Evolutionary conservation across 2,329 filamentous ascomycete species (phyloP), one percentile per base, ranked within the genome.

Genomic region (Fusarium drepaniforme): DNA sequence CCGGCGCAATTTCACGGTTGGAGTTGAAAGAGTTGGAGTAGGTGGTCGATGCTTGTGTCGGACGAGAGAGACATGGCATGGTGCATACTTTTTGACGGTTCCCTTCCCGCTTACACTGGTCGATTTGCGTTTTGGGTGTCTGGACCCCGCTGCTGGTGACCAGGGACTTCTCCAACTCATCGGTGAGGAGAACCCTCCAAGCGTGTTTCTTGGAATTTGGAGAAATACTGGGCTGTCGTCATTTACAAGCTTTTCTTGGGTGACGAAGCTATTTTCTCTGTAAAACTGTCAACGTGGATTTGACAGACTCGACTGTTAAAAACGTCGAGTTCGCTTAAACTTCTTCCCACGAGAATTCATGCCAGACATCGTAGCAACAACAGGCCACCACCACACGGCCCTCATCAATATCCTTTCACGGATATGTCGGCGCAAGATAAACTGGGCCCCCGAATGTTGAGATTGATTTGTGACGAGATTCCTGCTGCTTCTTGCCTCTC

Each of bases 111-210:
- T 42, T 37, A 40, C 56, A 65, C 59, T 59, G 33, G 15, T 59
- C 16, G 23, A 18, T 9, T 59, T 59, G 33, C 33, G 35, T 18
- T 59, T 59, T 42, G 25, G 35, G 11, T 40, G 57, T 28, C 23
- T 28, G 57, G 23, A 59, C 57, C 37, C 57, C 37, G 12, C 44
- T 9, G 25, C 28, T 44, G n/a, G 57, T 59, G 63, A 61, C 42
- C 35, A 64, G 38, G 23, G 58, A 18, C 23, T 68, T 78, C 76
- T 78, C 76, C 76, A 78, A 78, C 58, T 73, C 23, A 30, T 16
- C 49, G 3, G 46, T 75, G 73, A 75, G 73, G 73, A 75, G 73
- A 75, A 75, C 49, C 70, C 64, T 66, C 49, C 62, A 60, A 42
- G 23, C 37, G 16, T 30, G 38, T 5, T 21, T 30, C 18, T 11